Base-by-base conservation (phyloP, 305 asterid species). In the Solanum aculeatissimum region DNA sequence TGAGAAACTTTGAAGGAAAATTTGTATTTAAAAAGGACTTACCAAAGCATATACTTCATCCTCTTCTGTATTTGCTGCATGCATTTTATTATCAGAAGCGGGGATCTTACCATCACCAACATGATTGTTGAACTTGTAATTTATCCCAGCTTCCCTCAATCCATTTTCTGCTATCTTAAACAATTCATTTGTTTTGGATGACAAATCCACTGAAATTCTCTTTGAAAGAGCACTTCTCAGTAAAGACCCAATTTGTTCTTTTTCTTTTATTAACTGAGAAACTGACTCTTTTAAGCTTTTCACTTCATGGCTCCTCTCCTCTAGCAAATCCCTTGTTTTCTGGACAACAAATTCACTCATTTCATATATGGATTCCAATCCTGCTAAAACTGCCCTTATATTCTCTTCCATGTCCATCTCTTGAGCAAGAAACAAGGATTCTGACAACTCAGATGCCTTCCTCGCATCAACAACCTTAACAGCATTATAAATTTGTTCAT, bases 111-210 rank as follows among this genome's bases (percentile, higher is more conserved):
- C 82, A 83, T 88, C 89, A 40, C 66, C 89, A 82, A 86, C 78
- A 80, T 84, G 88, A 86, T 92, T 89, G 78, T 90, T 91, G 88
- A 95, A 96, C 86, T 88, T 93, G 85, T 91, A 96, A 84, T 94
- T 98, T 86, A 97, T 92, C 54, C 98, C 99, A 66, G 97, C 96
- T 84, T 95, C 96, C 86, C 91, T 92, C 49, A 95, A 89, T 66
- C 99, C 97, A 83, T 92, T 94, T 91, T 94, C 99, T 57, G 98
- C 98, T 85, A 91, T 97, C 89, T 94, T 93, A 90, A 95, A 97
- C 90, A 94, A 83, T 85, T 92, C 91, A 85, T 95, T 95, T 53
- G 98, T 93, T 87, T 94, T 93, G 84, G 98, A 90, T 23, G 98
- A 90, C 85, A 93, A 89, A 89, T 95, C 98, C 72, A 86, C 92